Evolutionary conservation across 805 yeast species (phyloP).

Genomic region (Saccharomycopsis lassenensis): DNA sequence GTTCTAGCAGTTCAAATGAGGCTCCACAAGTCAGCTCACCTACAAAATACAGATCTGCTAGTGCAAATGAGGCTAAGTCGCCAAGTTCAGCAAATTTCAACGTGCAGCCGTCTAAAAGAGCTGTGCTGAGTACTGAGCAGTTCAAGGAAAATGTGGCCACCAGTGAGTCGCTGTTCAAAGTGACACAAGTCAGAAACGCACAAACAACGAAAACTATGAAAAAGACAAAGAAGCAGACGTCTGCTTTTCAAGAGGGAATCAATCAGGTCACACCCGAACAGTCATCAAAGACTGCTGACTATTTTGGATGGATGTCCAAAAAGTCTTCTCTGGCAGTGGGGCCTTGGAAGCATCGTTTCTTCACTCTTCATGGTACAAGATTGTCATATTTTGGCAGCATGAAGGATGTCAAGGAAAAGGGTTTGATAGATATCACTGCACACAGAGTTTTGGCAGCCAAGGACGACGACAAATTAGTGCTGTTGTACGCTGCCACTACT

Average conservation of each 20-base stretch:
- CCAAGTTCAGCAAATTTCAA: neutral
- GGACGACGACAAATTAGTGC: constrained; percentile 76
- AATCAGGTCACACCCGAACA: constrained; percentile 63
- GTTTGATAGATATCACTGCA: constrained; percentile 90
- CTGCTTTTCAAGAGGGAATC: constrained; percentile 85
- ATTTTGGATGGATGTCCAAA: constrained; percentile 94
- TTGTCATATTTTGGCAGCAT: constrained; percentile 75
- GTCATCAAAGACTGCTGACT: constrained; percentile 63
- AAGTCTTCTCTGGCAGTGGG: constrained; percentile 75
- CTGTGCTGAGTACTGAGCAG: constrained; percentile 1
- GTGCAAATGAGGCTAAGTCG: constrained; percentile 12
- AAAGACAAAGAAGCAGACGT: constrained; percentile 52
- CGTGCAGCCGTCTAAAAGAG: constrained; percentile 4
- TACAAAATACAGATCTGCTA: constrained; percentile 13
- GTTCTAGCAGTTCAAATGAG: too few species aligned
- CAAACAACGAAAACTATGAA: constrained; percentile 18
- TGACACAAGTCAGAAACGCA: constrained; percentile 17
- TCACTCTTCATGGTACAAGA: constrained; percentile 86
- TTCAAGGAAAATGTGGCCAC: constrained; percentile 1
- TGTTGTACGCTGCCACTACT: constrained; percentile 84
- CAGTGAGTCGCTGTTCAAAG: constrained; percentile 10
- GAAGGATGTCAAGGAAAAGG: constrained; percentile 77
- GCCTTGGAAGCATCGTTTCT: constrained; percentile 82
- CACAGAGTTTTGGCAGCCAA: constrained; percentile 79
- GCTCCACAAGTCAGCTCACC: too few species aligned